phyloP scores from a whole-genome alignment of 768 basidiomycete genomes.

The Termitomyces sp. region DNA sequence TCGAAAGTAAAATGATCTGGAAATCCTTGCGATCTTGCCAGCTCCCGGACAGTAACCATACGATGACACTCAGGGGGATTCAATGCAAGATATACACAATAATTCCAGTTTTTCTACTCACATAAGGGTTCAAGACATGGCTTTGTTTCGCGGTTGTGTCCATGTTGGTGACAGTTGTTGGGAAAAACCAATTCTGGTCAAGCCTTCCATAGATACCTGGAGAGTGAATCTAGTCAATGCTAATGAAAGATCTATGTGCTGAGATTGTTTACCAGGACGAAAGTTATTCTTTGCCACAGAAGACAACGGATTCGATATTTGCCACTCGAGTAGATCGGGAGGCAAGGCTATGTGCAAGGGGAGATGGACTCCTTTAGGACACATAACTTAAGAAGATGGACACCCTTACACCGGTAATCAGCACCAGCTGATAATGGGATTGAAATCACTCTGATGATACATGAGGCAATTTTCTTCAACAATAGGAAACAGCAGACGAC shows the following conservation, averaged over 20 bases:
- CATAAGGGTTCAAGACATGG: conserved; percentile 63
- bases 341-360: conserved; percentile 33
- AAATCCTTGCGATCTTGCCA: conserved; percentile 80
- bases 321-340: conserved; percentile 52
- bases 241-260: background rate
- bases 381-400: background rate
- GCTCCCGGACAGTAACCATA: conserved; percentile 70
- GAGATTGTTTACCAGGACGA: conserved; percentile 36
- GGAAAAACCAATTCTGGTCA: conserved; percentile 52
- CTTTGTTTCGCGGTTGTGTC: conserved; percentile 78
- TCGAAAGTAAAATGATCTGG: conserved; percentile 70
- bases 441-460: conserved; percentile 45
- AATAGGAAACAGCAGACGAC: background rate
- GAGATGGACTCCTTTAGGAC: no score
- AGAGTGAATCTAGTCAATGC: background rate
- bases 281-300: conserved; percentile 50
- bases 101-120: conserved; percentile 25
- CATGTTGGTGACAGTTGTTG: conserved; percentile 76
- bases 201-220: conserved; percentile 55
- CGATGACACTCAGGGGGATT: conserved; percentile 50
- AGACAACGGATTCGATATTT: conserved; percentile 55
- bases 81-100: background rate
- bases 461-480: background rate
- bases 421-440: conserved; percentile 55
- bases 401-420: conserved; percentile 57